Evolutionary conservation across 257 asterid species (phyloP).

Genomic region (Misopates orontium): DNA sequence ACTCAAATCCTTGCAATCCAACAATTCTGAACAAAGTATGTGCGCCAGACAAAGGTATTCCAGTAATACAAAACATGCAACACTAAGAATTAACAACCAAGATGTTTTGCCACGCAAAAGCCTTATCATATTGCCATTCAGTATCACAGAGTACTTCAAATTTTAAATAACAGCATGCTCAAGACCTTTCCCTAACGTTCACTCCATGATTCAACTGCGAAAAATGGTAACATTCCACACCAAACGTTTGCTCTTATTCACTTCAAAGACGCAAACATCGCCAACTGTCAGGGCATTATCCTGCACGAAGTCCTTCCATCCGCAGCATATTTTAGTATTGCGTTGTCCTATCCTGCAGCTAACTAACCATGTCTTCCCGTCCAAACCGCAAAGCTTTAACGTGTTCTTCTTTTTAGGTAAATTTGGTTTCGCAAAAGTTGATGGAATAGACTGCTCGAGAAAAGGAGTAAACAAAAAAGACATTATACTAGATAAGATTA

Average conservation of each 20-base stretch:
- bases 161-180: no score
- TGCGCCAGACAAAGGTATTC: no score
- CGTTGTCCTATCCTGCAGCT: neutral
- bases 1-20: no score
- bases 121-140: no score
- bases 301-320: constrained; percentile 30
- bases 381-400: neutral
- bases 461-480: neutral
- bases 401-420: neutral
- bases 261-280: constrained; percentile 32
- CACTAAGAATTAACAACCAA: no score
- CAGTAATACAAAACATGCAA: no score
- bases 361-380: constrained; percentile 11
- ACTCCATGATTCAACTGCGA: constrained; percentile 1
- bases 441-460: constrained; percentile 6
- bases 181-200: no score
- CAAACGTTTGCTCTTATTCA: neutral
- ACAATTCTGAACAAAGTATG: no score
- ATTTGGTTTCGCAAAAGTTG: neutral
- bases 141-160: no score
- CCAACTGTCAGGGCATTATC: constrained; percentile 26
- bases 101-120: no score
- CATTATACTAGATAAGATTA: neutral
- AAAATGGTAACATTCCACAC: constrained; percentile 16
- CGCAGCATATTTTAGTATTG: neutral